phyloP scores from a whole-genome alignment of 148 eudicot species.

The Amaranthus cruentus region DNA sequence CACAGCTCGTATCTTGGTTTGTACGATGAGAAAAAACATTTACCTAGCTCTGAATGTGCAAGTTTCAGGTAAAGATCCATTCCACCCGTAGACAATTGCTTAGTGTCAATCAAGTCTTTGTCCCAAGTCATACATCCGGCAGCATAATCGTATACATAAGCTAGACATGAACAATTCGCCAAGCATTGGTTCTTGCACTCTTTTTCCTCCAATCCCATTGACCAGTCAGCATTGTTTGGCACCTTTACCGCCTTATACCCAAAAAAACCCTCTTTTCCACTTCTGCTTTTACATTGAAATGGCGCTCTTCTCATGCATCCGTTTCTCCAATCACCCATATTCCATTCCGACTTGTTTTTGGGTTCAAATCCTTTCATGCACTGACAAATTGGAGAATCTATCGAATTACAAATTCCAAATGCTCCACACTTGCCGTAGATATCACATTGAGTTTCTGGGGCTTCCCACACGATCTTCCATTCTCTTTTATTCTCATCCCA shows the following conservation, averaged over 20 bases:
- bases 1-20: background rate
- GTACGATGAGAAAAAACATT: background rate
- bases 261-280: slow-evolving; percentile 17
- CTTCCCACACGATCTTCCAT: slow-evolving; percentile 1
- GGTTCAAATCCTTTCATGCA: slow-evolving; percentile 24
- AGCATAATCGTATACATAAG: slow-evolving; percentile 26
- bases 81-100: slow-evolving; percentile 21
- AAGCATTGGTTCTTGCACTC: slow-evolving; percentile 21
- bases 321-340: slow-evolving; percentile 2
- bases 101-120: slow-evolving; percentile 29
- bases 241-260: slow-evolving; percentile 22
- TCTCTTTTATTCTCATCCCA: background rate
- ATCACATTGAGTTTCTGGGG: slow-evolving; percentile 10
- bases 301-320: slow-evolving; percentile 20
- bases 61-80: slow-evolving; percentile 33
- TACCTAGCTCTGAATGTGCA: slow-evolving; percentile 42
- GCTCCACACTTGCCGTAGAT: slow-evolving; percentile 21
- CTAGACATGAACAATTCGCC: slow-evolving; percentile 36
- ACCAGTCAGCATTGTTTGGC: slow-evolving; percentile 22
- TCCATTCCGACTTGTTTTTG: slow-evolving; percentile 14
- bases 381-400: slow-evolving; percentile 2
- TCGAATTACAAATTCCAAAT: slow-evolving; percentile 15
- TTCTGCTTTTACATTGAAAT: slow-evolving; percentile 9
- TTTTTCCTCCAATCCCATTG: background rate
- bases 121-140: slow-evolving; percentile 39